phyloP scores from a whole-genome alignment of 805 yeast genomes.

The Cyberlindnera meyerae region DNA sequence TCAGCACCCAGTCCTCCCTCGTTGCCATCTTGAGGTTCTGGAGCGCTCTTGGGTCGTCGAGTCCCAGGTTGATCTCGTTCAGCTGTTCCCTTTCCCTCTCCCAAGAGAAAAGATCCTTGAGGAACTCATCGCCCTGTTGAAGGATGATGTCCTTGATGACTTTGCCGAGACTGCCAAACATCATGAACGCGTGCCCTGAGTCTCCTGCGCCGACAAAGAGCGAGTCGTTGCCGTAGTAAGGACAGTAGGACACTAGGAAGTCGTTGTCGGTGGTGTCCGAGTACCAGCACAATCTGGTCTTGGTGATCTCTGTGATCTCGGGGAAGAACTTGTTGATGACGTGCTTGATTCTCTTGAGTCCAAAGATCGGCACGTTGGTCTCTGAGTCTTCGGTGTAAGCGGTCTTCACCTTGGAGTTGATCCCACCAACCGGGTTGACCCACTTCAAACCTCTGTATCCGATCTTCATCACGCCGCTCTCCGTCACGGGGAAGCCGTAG shows the following conservation, averaged over 20 bases:
- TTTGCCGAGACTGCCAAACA: slow-evolving; percentile 32
- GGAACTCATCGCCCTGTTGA: slow-evolving; percentile 14
- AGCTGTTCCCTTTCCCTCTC: slow-evolving; percentile 22
- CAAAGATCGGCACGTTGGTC: slow-evolving; percentile 27
- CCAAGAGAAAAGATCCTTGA: slow-evolving; percentile 25
- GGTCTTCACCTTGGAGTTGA: slow-evolving; percentile 26
- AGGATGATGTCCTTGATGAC: slow-evolving; percentile 20
- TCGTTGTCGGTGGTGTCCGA: slow-evolving; percentile 33
- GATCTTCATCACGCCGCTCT: slow-evolving; percentile 26
- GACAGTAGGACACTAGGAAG: slow-evolving; percentile 32
- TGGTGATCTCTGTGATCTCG: slow-evolving; percentile 21
- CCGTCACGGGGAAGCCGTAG: slow-evolving; percentile 28
- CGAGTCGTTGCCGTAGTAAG: slow-evolving; percentile 25
- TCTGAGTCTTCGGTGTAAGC: slow-evolving; percentile 24
- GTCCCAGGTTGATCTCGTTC: slow-evolving; percentile 24
- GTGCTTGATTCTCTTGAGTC: slow-evolving; percentile 23
- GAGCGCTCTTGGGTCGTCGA: slow-evolving; percentile 26
- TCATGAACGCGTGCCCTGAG: slow-evolving; percentile 36
- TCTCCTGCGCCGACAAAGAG: slow-evolving; percentile 35
- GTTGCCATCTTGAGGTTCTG: slow-evolving; percentile 24
- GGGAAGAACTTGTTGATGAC: slow-evolving; percentile 26
- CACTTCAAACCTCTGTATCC: slow-evolving; percentile 30
- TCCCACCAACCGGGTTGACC: slow-evolving; percentile 22
- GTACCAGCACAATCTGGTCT: slow-evolving; percentile 32
- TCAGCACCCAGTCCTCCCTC: slow-evolving; percentile 20